Evolutionary conservation across 352 stramenopile species (phyloP).

Genomic region (Pythium pyrilobum): DNA sequence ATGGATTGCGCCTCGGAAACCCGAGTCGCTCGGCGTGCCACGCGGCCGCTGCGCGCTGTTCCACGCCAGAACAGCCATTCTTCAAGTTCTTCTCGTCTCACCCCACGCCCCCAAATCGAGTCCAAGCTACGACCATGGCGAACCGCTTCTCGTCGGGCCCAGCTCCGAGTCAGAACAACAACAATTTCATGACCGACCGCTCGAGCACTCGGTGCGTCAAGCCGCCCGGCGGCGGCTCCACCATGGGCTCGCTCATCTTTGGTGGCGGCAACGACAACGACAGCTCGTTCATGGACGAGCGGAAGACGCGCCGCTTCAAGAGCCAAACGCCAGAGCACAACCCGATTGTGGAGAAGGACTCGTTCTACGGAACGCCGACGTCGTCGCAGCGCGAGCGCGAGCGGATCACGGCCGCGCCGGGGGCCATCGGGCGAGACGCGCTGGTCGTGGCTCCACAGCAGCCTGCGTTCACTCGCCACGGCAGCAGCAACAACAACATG

Average conservation of each 20-base stretch:
- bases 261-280: slow-evolving; percentile 17
- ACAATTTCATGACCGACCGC: slow-evolving; percentile 41
- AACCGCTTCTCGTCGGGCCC: slow-evolving; percentile 19
- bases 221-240: slow-evolving; percentile 39
- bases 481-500: slow-evolving; percentile 14
- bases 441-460: slow-evolving; percentile 19
- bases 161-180: slow-evolving; percentile 28
- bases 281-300: slow-evolving; percentile 45
- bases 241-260: slow-evolving; percentile 46
- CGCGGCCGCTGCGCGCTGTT: too few species aligned
- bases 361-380: slow-evolving; percentile 36
- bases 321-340: slow-evolving; percentile 32
- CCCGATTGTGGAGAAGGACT: slow-evolving; percentile 33
- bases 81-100: slow-evolving; percentile 6
- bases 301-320: slow-evolving; percentile 39
- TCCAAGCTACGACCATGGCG: slow-evolving; percentile 11
- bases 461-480: slow-evolving; percentile 7
- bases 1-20: too few species aligned
- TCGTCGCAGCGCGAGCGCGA: slow-evolving; percentile 36
- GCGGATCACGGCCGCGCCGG: slow-evolving; percentile 30
- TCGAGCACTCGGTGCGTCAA: slow-evolving; percentile 41
- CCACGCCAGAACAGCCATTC: too few species aligned
- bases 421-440: slow-evolving; percentile 30
- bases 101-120: not conserved
- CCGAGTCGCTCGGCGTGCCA: too few species aligned